A percentile compares a stretch with the other conserved stretches of the same genome.
Evolutionary conservation across 352 stramenopile genomes (phyloP).

Genomic region (Phytophthora pisi): DNA sequence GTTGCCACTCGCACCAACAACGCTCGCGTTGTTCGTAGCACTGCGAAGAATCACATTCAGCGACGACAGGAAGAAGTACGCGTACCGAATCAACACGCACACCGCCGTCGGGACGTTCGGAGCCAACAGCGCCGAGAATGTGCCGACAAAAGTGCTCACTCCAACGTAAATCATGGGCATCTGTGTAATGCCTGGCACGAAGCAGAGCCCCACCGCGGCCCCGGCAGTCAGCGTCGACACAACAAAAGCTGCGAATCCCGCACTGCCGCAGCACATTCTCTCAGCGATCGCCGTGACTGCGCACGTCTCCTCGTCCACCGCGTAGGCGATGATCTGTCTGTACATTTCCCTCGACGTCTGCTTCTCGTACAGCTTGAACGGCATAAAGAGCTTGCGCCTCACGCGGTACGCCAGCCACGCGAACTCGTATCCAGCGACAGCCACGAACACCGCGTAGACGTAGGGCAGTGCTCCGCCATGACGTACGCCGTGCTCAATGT

Average conservation of each 20-base stretch:
- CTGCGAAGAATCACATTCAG: constrained; percentile 52
- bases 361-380: constrained; percentile 73
- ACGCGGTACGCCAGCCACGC: constrained; percentile 68
- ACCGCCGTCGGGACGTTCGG: constrained; percentile 55
- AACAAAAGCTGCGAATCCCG: constrained; percentile 30
- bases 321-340: constrained; percentile 72
- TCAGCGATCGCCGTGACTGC: constrained; percentile 59
- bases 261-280: constrained; percentile 40
- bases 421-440: constrained; percentile 59
- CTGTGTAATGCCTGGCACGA: constrained; percentile 24
- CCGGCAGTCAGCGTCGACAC: constrained; percentile 15
- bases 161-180: constrained; percentile 54
- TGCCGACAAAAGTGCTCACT: constrained; percentile 44
- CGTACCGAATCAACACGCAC: constrained; percentile 50
- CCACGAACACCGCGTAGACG: constrained; percentile 49
- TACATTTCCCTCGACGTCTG: constrained; percentile 74
- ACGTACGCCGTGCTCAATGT: constrained; percentile 26
- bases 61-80: constrained; percentile 59
- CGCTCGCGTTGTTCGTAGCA: constrained; percentile 2
- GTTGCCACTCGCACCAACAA: constrained; percentile 1
- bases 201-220: constrained; percentile 26
- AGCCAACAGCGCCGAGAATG: constrained; percentile 42
- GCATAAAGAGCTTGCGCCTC: constrained; percentile 56
- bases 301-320: constrained; percentile 58
- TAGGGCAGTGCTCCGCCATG: constrained; percentile 50